Evolutionary conservation across 1,284 basidiomycete genomes (phyloP).

Genomic region (Fistulinella cinereoalba): DNA sequence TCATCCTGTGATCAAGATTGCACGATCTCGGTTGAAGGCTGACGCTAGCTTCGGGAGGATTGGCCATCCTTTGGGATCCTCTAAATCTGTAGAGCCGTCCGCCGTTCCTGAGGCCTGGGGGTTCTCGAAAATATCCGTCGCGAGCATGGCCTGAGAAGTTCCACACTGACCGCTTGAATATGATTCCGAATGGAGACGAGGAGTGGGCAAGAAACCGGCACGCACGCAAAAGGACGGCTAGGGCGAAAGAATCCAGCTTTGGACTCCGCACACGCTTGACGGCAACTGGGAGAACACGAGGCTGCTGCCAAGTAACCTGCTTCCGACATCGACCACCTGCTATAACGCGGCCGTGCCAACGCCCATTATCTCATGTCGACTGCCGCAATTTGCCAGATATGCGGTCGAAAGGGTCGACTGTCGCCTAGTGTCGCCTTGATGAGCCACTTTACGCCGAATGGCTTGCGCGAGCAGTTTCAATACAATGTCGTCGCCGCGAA

Average conservation of each 20-base stretch:
- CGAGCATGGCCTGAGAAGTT: constrained; percentile 13
- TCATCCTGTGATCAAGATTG: constrained; percentile 22
- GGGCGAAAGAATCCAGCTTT: constrained; percentile 8
- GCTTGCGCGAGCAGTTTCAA: no score
- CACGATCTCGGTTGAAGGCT: constrained; percentile 17
- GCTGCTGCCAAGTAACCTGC: constrained; percentile 18
- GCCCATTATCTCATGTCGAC: constrained; percentile 17
- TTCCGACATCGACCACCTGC: background rate
- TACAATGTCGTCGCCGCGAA: background rate
- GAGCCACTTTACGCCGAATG: background rate
- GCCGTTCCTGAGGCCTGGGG: constrained; percentile 9
- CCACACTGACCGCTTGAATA: constrained; percentile 8
- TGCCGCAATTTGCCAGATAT: background rate
- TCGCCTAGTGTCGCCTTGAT: background rate
- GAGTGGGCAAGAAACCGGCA: background rate
- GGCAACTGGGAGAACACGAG: constrained; percentile 23
- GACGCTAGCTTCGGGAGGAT: constrained; percentile 19
- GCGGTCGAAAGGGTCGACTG: background rate
- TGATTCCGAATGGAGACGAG: constrained; percentile 4
- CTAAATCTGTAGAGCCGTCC: constrained; percentile 8
- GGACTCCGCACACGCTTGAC: constrained; percentile 23
- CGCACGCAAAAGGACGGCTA: background rate
- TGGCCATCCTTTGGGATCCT: constrained; percentile 5
- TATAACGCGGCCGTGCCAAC: background rate
- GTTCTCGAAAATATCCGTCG: constrained; percentile 9